Percentiles rank a stretch among this genome's conserved stretches.
Evolutionary conservation across 805 yeast species (phyloP).

Genomic region (Cyberlindnera misumaiensis): DNA sequence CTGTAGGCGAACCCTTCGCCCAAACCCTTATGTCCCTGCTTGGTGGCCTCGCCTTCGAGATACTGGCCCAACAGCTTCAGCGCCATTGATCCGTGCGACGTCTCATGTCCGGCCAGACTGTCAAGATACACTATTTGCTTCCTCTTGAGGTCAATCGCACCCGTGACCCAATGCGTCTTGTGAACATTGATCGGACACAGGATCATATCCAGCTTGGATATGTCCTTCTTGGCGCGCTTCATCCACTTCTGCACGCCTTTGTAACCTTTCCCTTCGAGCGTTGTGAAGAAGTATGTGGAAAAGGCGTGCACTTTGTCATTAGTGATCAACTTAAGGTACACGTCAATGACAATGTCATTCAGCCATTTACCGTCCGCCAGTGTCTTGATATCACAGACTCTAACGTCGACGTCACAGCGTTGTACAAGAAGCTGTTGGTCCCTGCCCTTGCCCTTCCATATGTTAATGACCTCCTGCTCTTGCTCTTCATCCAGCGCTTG

Average conservation of each 20-base stretch:
- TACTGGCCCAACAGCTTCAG: constrained; percentile 50
- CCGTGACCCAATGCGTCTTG: constrained; percentile 89
- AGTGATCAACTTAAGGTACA: constrained; percentile 45
- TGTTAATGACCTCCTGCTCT: constrained; percentile 19
- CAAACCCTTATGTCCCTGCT: constrained; percentile 28
- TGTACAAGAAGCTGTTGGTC: constrained; percentile 23
- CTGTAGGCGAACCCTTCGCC: constrained; percentile 28
- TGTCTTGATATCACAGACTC: constrained; percentile 62
- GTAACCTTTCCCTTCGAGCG: constrained; percentile 67
- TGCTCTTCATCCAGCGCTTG: constrained; percentile 22
- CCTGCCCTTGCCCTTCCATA: constrained; percentile 22
- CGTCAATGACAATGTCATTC: constrained; percentile 86
- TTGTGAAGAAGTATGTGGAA: constrained; percentile 84
- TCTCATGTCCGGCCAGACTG: constrained; percentile 48
- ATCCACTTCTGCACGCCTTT: constrained; percentile 81
- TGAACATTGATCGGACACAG: constrained; percentile 81
- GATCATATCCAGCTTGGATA: constrained; percentile 56
- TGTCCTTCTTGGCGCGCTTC: constrained; percentile 61
- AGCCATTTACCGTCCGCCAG: constrained; percentile 72
- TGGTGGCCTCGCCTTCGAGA: constrained; percentile 59
- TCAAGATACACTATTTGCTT: constrained; percentile 67
- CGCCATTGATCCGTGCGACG: constrained; percentile 29
- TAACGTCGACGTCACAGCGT: constrained; percentile 48
- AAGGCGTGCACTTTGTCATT: constrained; percentile 50
- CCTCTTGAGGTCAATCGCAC: constrained; percentile 59